These are phyloP conservation scores for Raffaelea albimanens DNA, from an alignment of 2,329 filamentous ascomycete genomes.

Conservation along the genomic window DNA sequence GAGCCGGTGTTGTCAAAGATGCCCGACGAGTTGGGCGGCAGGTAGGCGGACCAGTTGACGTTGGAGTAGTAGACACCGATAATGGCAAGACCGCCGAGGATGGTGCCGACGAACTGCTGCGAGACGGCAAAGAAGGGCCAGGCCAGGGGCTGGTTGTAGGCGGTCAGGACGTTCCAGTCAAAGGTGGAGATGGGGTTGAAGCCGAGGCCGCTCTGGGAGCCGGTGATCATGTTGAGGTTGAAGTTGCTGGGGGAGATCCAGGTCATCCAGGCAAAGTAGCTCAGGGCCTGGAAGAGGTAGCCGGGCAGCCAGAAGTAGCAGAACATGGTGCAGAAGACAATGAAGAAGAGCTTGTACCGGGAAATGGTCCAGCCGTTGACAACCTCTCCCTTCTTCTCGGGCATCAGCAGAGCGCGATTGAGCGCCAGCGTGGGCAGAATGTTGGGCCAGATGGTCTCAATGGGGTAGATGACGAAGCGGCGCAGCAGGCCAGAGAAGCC, in stretches of 20 bases:
- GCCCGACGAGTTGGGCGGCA: slow-evolving; percentile 41
- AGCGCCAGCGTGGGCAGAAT: slow-evolving; percentile 36
- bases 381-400: slow-evolving; percentile 24
- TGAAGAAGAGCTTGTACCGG: slow-evolving; percentile 35
- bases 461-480: slow-evolving; percentile 41
- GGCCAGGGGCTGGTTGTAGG: slow-evolving; percentile 21
- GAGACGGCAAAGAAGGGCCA: slow-evolving; percentile 49
- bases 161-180: slow-evolving; percentile 27
- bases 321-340: slow-evolving; percentile 36
- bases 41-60: slow-evolving; percentile 42
- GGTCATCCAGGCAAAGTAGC: slow-evolving; percentile 41
- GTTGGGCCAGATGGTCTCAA: slow-evolving; percentile 41
- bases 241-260: slow-evolving; percentile 39
- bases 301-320: slow-evolving; percentile 42
- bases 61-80: slow-evolving; percentile 50
- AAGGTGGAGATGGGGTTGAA: slow-evolving; percentile 27
- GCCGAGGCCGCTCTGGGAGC: slow-evolving; percentile 23
- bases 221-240: slow-evolving; percentile 20
- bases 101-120: slow-evolving; percentile 50
- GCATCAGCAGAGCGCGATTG: slow-evolving; percentile 35
- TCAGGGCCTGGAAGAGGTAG: slow-evolving; percentile 35
- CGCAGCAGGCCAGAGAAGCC: slow-evolving; percentile 41
- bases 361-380: slow-evolving; percentile 30
- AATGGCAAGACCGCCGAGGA: slow-evolving; percentile 47
- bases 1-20: slow-evolving; percentile 39